Conservation (phyloP, 176 grass and related monocot species). For the Thalia dealbata region DNA sequence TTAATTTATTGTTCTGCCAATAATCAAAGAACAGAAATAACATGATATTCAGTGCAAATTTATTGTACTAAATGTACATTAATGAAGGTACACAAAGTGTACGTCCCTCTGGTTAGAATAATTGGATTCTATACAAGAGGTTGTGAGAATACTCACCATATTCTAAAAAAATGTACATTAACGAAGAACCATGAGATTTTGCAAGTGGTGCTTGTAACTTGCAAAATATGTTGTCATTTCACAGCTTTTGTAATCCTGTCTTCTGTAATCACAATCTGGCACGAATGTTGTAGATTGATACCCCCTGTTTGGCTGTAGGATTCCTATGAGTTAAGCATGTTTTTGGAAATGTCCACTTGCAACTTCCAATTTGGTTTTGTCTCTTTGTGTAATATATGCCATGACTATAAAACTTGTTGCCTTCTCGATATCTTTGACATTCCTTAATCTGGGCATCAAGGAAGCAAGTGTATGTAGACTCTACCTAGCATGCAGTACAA, state of each 20-base stretch:
- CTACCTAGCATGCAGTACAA: neutral
- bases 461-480: neutral
- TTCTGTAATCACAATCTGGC: no score
- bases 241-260: no score
- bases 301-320: neutral
- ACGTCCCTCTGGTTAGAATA: no score
- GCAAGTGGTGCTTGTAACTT: neutral
- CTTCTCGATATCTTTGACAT: neutral
- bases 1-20: neutral
- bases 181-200: neutral
- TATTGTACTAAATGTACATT: no score
- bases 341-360: neutral
- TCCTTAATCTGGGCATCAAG: neutral
- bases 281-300: neutral
- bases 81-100: no score
- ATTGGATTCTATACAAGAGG: no score
- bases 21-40: neutral
- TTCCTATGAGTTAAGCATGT: neutral
- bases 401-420: neutral
- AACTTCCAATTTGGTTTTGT: neutral
- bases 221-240: no score
- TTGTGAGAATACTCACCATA: no score
- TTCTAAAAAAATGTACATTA: no score
- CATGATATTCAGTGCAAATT: no score
- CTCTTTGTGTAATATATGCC: neutral